These are phyloP conservation scores for Suillus alpinus DNA, from an alignment of 768 basidiomycete species.

Conservation along the genomic window DNA sequence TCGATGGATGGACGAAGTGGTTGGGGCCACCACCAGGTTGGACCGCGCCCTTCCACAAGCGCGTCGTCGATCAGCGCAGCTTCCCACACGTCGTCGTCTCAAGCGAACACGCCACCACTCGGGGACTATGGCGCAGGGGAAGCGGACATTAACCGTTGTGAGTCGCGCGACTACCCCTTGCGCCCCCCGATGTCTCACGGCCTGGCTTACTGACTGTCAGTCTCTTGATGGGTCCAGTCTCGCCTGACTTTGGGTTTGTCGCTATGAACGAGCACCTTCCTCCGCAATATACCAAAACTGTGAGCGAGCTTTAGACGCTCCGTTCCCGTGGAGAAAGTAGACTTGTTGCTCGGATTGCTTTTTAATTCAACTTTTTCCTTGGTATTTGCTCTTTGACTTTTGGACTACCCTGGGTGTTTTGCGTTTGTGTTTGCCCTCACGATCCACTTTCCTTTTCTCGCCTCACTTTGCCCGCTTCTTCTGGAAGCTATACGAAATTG, in stretches of 20 bases:
- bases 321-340: slow-evolving; percentile 25
- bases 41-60: slow-evolving; percentile 64
- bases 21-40: slow-evolving; percentile 38
- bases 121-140: slow-evolving; percentile 60
- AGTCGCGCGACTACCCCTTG: slow-evolving; percentile 38
- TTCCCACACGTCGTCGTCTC: slow-evolving; percentile 73
- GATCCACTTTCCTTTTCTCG: slow-evolving; percentile 31
- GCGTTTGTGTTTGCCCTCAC: slow-evolving; percentile 28
- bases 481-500: slow-evolving; percentile 32
- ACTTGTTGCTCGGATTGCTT: slow-evolving; percentile 25
- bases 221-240: slow-evolving; percentile 52
- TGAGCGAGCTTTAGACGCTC: slow-evolving; percentile 46
- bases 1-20: slow-evolving; percentile 38
- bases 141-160: slow-evolving; percentile 81
- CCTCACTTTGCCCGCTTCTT: slow-evolving; percentile 22
- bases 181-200: slow-evolving; percentile 28
- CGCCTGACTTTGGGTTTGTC: slow-evolving; percentile 84
- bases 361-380: slow-evolving; percentile 25
- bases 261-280: slow-evolving; percentile 77
- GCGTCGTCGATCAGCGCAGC: slow-evolving; percentile 76
- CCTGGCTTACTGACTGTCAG: slow-evolving; percentile 47
- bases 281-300: slow-evolving; percentile 57
- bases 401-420: slow-evolving; percentile 24
- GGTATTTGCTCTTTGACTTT: slow-evolving; percentile 25
- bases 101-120: slow-evolving; percentile 79